Conservation (phyloP, 1,139 yeast genomes). For the Scheffersomyces illinoinensis region DNA sequence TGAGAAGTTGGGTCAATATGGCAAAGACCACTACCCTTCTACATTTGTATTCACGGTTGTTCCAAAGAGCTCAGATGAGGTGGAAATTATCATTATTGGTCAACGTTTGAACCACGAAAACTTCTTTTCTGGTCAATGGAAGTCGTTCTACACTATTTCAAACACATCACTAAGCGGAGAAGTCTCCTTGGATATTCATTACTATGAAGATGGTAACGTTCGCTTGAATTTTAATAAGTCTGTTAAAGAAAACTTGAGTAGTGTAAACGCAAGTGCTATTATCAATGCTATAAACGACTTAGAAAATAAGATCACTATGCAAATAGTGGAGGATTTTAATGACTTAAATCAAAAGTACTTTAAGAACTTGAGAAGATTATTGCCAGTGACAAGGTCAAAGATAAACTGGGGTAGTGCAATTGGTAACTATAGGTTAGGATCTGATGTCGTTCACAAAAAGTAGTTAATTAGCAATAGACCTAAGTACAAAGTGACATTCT, state of each 20-base stretch:
- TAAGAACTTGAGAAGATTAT: slow-evolving; percentile 82
- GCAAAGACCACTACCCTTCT: slow-evolving; percentile 55
- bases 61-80: slow-evolving; percentile 27
- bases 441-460: slow-evolving; percentile 61
- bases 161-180: slow-evolving; percentile 47
- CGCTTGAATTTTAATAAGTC: slow-evolving; percentile 60
- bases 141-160: slow-evolving; percentile 55
- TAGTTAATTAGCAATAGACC: slow-evolving; percentile 2
- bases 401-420: slow-evolving; percentile 95
- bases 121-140: slow-evolving; percentile 92
- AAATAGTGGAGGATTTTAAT: slow-evolving; percentile 63
- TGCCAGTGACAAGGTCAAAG: slow-evolving; percentile 89
- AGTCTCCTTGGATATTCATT: slow-evolving; percentile 76
- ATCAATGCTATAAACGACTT: slow-evolving; percentile 52
- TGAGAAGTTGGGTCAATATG: slow-evolving; percentile 36
- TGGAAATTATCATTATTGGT: slow-evolving; percentile 54
- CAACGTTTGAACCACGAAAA: slow-evolving; percentile 73
- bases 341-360: slow-evolving; percentile 78
- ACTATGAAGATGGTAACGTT: slow-evolving; percentile 95
- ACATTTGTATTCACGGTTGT: slow-evolving; percentile 47
- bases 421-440: slow-evolving; percentile 85
- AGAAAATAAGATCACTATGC: slow-evolving; percentile 65
- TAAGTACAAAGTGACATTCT: neutral
- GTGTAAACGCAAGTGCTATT: slow-evolving; percentile 29
- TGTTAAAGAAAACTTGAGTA: slow-evolving; percentile 21